A percentile compares a stretch with the other conserved stretches of the same genome.
phyloP scores from a whole-genome alignment of 2,329 filamentous ascomycete species.

The Colletotrichum tabaci region DNA sequence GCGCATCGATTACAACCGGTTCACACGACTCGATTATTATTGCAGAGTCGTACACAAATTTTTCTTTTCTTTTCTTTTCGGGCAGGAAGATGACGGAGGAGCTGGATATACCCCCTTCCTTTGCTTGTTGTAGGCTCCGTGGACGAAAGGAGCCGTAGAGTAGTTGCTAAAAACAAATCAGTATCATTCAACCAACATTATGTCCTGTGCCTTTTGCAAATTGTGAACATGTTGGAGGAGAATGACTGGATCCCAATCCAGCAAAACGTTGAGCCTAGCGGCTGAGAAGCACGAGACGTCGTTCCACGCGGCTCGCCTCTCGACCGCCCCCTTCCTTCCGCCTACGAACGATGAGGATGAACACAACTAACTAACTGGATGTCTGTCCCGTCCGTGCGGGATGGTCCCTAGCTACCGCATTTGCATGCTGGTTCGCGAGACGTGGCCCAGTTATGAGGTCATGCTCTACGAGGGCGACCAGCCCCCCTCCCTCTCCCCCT shows the following conservation, averaged over 20 bases:
- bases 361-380: no score
- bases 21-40: slow-evolving; percentile 21
- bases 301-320: no score
- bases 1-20: slow-evolving; percentile 19
- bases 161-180: slow-evolving; percentile 21
- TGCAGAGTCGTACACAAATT: slow-evolving; percentile 5
- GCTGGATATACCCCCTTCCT: slow-evolving; percentile 40
- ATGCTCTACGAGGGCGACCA: not conserved
- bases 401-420: no score
- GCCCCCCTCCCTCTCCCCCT: not conserved
- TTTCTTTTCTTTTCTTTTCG: slow-evolving; percentile 15
- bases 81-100: slow-evolving; percentile 31
- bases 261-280: no score
- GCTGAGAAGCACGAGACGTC: no score
- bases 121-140: slow-evolving; percentile 28
- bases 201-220: not conserved
- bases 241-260: no score
- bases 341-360: not conserved
- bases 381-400: no score
- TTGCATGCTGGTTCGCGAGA: not conserved
- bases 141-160: not conserved
- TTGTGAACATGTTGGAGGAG: not conserved
- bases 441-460: not conserved
- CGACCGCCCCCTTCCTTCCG: no score
- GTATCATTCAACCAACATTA: slow-evolving; percentile 16